phyloP scores from a whole-genome alignment of 1,284 basidiomycete species.

The Cutaneotrichosporon sp. region DNA sequence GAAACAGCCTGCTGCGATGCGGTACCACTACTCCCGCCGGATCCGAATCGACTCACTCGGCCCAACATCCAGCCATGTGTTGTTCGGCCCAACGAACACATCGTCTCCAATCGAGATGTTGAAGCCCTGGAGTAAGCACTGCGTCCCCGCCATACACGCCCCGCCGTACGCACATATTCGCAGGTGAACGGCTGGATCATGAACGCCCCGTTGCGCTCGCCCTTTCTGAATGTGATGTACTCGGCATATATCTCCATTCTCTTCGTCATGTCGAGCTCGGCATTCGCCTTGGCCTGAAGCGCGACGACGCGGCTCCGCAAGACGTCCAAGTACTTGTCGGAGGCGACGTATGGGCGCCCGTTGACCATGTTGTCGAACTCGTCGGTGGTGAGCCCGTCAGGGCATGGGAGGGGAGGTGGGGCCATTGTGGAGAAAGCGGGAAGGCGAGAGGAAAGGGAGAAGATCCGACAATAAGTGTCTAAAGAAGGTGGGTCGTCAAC shows the following conservation, averaged over 20 bases:
- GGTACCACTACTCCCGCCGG: too few relatives aligned
- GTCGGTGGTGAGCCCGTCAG: not conserved
- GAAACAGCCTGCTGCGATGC: too few relatives aligned
- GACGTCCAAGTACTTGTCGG: conserved; percentile 33
- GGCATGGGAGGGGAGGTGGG: not conserved
- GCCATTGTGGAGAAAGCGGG: not conserved
- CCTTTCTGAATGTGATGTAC: conserved; percentile 16
- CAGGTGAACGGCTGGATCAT: conserved; percentile 30
- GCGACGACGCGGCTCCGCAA: conserved; percentile 18
- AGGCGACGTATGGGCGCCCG: conserved; percentile 30
- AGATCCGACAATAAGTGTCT: too few relatives aligned
- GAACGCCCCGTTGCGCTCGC: conserved; percentile 10
- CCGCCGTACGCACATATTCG: conserved; percentile 39
- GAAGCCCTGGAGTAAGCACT: conserved; percentile 35
- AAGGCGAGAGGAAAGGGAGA: too few relatives aligned
- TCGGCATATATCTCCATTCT: conserved; percentile 23
- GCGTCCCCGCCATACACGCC: not conserved
- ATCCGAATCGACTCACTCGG: conserved; percentile 30
- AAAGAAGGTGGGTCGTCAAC: too few relatives aligned
- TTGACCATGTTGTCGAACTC: conserved; percentile 26
- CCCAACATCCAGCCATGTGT: conserved; percentile 41
- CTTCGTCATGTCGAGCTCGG: conserved; percentile 16
- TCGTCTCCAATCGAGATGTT: conserved; percentile 43
- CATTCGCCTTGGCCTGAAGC: conserved; percentile 27
- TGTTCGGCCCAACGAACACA: conserved; percentile 40